Evolutionary conservation across 1,284 basidiomycete genomes (phyloP).

Genomic region (Stygiomarasmius scandens): DNA sequence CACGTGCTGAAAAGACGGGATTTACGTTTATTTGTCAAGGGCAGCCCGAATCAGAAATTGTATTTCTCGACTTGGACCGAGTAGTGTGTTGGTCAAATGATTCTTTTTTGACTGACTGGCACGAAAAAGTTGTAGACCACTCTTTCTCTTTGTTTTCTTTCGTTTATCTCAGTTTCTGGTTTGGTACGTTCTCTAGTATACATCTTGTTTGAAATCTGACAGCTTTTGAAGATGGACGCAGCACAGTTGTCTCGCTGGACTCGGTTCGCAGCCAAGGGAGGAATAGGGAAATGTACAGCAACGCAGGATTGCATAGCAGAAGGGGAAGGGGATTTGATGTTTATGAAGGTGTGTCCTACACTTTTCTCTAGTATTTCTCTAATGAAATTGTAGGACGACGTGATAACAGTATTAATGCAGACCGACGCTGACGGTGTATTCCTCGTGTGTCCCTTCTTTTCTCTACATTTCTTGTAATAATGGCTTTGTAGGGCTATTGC

Average conservation of each 20-base stretch:
- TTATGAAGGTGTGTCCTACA: slow-evolving; percentile 60
- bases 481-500: slow-evolving; percentile 73
- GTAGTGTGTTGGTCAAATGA: too few relatives aligned
- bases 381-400: slow-evolving; percentile 61
- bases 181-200: too few relatives aligned
- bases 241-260: slow-evolving; percentile 77
- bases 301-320: slow-evolving; percentile 78
- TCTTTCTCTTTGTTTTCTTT: too few relatives aligned
- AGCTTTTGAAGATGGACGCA: slow-evolving; percentile 59
- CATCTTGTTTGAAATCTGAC: too few relatives aligned
- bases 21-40: too few relatives aligned
- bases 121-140: too few relatives aligned
- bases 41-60: too few relatives aligned
- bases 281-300: slow-evolving; percentile 78
- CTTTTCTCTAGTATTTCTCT: neutral
- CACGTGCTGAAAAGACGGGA: too few relatives aligned
- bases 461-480: slow-evolving; percentile 5
- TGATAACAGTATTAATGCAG: slow-evolving; percentile 81
- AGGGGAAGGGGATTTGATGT: slow-evolving; percentile 83
- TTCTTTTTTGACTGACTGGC: too few relatives aligned
- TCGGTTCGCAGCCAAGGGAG: slow-evolving; percentile 79
- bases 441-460: slow-evolving; percentile 50
- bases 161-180: too few relatives aligned
- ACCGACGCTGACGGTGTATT: slow-evolving; percentile 58
- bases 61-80: too few relatives aligned